Conservation (phyloP, 75 land plant genomes). For the Selaginella tamariscina region DNA sequence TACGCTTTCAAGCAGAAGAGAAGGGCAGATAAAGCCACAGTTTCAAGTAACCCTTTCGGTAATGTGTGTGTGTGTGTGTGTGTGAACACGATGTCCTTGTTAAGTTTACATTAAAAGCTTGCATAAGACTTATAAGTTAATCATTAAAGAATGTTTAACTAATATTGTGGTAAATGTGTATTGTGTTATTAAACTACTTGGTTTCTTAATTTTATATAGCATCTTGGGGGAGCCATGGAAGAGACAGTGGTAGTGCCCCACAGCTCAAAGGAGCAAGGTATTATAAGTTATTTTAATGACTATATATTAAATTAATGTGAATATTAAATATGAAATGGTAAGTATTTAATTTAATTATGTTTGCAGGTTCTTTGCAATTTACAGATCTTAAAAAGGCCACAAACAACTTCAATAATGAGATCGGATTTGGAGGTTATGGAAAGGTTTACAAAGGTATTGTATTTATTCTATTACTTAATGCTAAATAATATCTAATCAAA, state of each 20-base stretch:
- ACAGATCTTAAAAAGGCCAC: slow-evolving; percentile 50
- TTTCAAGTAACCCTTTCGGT: slow-evolving; percentile 51
- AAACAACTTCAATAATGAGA: slow-evolving; percentile 45
- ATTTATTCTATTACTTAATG: neutral
- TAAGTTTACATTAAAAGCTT: neutral
- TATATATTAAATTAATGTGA: too few species aligned
- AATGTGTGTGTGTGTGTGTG: slow-evolving; percentile 6
- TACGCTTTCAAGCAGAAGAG: slow-evolving; percentile 53
- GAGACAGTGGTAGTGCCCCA: slow-evolving; percentile 31
- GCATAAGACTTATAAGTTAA: neutral
- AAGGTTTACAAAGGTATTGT: slow-evolving; percentile 24
- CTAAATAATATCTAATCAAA: neutral
- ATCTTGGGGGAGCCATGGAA: slow-evolving; percentile 31
- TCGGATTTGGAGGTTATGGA: slow-evolving; percentile 69
- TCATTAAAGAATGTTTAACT: neutral
- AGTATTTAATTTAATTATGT: too few species aligned
- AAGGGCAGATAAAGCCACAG: slow-evolving; percentile 32
- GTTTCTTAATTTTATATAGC: slow-evolving; percentile 20
- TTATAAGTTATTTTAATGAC: too few species aligned
- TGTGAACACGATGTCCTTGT: neutral
- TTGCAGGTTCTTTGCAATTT: slow-evolving; percentile 36
- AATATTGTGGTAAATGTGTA: neutral
- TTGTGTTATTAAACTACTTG: neutral
- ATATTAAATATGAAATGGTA: too few species aligned
- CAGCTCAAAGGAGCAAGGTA: slow-evolving; percentile 50